Base-by-base conservation (phyloP, 352 stramenopile genomes). In the Globisporangium heterothallicum region DNA sequence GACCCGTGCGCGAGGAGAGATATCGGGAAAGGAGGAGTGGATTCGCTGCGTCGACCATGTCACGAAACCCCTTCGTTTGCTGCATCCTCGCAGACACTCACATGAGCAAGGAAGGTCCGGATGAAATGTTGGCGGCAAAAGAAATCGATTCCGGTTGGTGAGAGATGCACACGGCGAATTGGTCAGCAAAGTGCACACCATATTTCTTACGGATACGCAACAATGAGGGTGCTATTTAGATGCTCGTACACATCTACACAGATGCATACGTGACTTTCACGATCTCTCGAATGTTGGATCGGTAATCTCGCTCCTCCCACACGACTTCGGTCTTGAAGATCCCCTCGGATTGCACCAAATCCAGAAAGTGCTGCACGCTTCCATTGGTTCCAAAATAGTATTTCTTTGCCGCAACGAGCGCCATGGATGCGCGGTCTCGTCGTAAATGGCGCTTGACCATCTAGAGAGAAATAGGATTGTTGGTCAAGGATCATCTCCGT, bases 331-430 rank as follows among this genome's bases (percentile, higher is more conserved):
- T 78, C 2, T 29, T 43, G n/a, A 94, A 78, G 10, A 72, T 49
- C 6, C 63, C 66, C 14, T 90, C 77, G 0, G 53, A 38, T 6
- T 58, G 27, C 22, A 92, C 75, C 35, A 92, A 42, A 1, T 69
- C 52, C 21, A 89, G 59, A 49, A 94, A 94, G 59, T 92, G 76
- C 64, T 94, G 78, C n/a, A 92, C 79, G 42, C 84, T 90, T n/a
- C 84, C 84, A 27, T 79, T 79, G 2, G 81, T 92, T 8, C 84
- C 84, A 56, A 94, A 94, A 58, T 92, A 94, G 46, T 94, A 94
- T 53, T 89, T 90, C 61, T 94, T 94, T 13, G 84, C 81, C 0
- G 81, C 81, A 12, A 94, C 72, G 6, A 92, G 64, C 22, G 78
- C 81, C 18, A 83, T 64, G 10, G 78, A 69, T 19, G 61, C 45